Evolutionary conservation across 2,329 filamentous ascomycete genomes (phyloP).

Genomic region (Cercospora sp.): DNA sequence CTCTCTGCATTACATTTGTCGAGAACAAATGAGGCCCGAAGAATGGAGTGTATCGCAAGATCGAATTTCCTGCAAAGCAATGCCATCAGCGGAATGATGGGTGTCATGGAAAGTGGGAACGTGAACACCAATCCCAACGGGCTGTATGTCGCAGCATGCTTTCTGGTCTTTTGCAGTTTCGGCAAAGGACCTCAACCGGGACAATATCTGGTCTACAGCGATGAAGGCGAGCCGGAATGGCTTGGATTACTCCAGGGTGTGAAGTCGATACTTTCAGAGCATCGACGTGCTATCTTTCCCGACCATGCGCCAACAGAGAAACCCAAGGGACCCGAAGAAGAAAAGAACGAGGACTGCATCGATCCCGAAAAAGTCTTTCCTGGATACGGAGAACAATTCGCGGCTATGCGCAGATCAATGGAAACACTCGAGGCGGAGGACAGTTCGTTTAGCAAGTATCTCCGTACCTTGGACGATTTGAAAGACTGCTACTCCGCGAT

Average conservation of each 20-base stretch:
- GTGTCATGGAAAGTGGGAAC: slow-evolving; percentile 6
- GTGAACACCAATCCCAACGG: slow-evolving; percentile 2
- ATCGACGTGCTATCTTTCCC: slow-evolving; percentile 4
- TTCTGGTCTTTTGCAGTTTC: slow-evolving; percentile 24
- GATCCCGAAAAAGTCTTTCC: slow-evolving; percentile 13
- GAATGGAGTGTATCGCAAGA: slow-evolving; percentile 8
- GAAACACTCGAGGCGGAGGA: slow-evolving; percentile 22
- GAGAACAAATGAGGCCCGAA: slow-evolving; percentile 9
- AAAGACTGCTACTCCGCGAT: slow-evolving; percentile 9
- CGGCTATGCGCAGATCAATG: slow-evolving; percentile 14
- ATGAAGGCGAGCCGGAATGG: slow-evolving; percentile 22
- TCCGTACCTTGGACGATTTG: slow-evolving; percentile 18
- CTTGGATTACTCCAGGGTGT: slow-evolving; percentile 23
- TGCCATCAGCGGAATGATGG: slow-evolving; percentile 25
- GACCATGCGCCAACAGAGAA: background rate
- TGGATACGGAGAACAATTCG: slow-evolving; percentile 13
- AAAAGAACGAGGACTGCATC: background rate
- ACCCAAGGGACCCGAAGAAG: background rate
- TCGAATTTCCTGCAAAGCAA: slow-evolving; percentile 17
- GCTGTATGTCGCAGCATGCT: slow-evolving; percentile 21
- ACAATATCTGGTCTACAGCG: slow-evolving; percentile 23
- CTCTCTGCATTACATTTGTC: slow-evolving; percentile 29
- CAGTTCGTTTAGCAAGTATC: slow-evolving; percentile 21
- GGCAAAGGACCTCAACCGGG: slow-evolving; percentile 25
- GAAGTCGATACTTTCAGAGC: slow-evolving; percentile 18